Evolutionary conservation across 306 rosid species (phyloP), one percentile per base, ranked within the genome.

Genomic region (Quercus robur): DNA sequence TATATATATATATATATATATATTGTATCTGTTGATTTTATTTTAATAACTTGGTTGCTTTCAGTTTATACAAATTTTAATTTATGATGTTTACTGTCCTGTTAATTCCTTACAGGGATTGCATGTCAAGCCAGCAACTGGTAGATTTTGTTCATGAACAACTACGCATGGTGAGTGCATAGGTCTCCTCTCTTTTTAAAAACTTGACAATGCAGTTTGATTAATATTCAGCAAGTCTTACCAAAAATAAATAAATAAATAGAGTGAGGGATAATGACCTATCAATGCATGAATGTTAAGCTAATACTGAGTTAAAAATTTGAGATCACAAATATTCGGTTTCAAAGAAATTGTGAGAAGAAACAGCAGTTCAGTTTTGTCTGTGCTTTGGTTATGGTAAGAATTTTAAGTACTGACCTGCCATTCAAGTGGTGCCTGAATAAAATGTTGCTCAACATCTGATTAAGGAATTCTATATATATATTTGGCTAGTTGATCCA

Each of bases 91-190:
- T 41, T 70, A 44, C 77, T 77, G 30, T 64, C 63, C 77, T 79
- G 56, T 31, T 69, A 55, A 75, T 86, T 80, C 75, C 82, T 89
- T 78, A 74, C 90, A 95, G 99, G 99, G 99, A 93, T 81, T 93
- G 99, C 93, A 81, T 93, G 95, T 88, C 98, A 75, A 93, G 97
- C 90, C 99, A 95, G 83, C 96, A 95, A 77, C 78, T 93, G 84
- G 98, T 95, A 17, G 91, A 93, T 82, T 93, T 85, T 84, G 83
- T 95, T 75, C 97, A 81, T 54, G 96, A 90, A 75, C 97, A 90
- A 71, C 84, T 95, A 38, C 23, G 41, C 33, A 78, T 83, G 41
- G 99, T 95, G 75, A 87, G 95, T 85, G 58, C 35, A 35, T 9
- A 8, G 15, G 26, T 58, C 72, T 55, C 51, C 52, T 58, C 19